Base-by-base conservation (phyloP, 1,284 basidiomycete species). In the Singerocomus rubriflavus region DNA sequence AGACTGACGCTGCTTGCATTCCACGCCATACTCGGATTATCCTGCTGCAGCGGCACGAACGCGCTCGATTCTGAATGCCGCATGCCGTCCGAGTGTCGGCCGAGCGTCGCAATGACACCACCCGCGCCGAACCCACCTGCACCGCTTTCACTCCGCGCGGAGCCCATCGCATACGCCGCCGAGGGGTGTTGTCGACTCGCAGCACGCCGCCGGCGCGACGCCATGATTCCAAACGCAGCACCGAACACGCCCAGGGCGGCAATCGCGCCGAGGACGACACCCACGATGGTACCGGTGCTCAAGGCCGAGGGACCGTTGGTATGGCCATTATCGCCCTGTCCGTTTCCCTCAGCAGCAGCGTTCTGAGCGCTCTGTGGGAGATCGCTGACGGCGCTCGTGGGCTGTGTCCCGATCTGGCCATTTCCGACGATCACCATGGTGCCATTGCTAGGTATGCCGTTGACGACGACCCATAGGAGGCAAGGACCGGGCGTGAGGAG, bases 401-500 rank as follows among this genome's bases (percentile, higher is more conserved):
- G 76, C 65, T 95, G 92, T 0, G 69, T 67, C 40, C 82, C 91
- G 30, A 95, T 75, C 55, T 82, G 72, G 26, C 93, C 92, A 54
- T 74, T 84, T n/a, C 93, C 93, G 38, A 93, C 77, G 57, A 81
- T 88, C 51, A 93, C 75, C 68, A 79, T 79, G 0, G 80, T 78
- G 0, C 88, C 93, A 50, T 85, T 85, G 49, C 84, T 88, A 0
- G 93, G 93, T 16, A 97, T 83, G 44, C 91, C 93, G 58, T 88
- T 76, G 59, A 93, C 74, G 35, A 83, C 84, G 57, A 95, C 86
- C 65, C 84, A 96, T 51, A 94, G 59, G 56, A 93, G 77, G 1
- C 83, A 88, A 3, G 93, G 92, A 13, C 93, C 93, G 11, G 93
- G 93, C 32, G 84, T 85, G 76, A 94, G 80, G 54, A 96, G 72